Percentiles rank a stretch among this genome's conserved stretches.
These are phyloP conservation scores for Penicillium decumbens DNA, from an alignment of 2,329 filamentous ascomycete genomes.

Conservation along the genomic window DNA sequence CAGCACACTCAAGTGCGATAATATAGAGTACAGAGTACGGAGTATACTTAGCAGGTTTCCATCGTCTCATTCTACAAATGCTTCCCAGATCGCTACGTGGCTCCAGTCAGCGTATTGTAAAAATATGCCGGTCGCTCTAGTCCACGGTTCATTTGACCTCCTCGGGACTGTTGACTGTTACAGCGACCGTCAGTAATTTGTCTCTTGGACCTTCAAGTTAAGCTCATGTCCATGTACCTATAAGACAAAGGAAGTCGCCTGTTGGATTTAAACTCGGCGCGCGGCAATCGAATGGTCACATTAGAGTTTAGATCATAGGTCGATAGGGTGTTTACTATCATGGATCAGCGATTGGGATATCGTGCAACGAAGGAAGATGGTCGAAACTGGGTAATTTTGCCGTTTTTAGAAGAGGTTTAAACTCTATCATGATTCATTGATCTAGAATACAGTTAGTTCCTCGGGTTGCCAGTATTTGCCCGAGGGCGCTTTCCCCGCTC, in stretches of 20 bases:
- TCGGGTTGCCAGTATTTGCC: background rate
- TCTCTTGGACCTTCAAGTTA: background rate
- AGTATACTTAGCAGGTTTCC: background rate
- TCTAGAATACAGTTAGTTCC: background rate
- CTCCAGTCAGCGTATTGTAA: background rate
- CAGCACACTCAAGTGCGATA: background rate
- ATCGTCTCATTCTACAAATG: background rate
- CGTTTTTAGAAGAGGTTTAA: conserved; percentile 5
- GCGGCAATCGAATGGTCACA: background rate
- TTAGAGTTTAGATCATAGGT: background rate
- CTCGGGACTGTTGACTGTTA: background rate
- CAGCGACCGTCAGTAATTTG: background rate
- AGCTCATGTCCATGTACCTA: background rate
- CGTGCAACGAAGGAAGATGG: background rate
- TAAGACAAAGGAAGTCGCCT: background rate
- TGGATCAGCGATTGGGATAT: conserved; percentile 8
- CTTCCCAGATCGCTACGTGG: background rate
- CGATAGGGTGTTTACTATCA: background rate
- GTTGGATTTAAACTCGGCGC: background rate
- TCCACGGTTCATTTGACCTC: background rate
- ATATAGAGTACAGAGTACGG: background rate
- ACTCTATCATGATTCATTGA: conserved; percentile 3
- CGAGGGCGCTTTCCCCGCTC: background rate
- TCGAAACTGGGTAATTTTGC: conserved; percentile 8
- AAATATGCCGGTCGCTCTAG: background rate